Conservation (phyloP, 225 moss, liverwort and hornwort species). For the Physcomitrellopsis africana region DNA sequence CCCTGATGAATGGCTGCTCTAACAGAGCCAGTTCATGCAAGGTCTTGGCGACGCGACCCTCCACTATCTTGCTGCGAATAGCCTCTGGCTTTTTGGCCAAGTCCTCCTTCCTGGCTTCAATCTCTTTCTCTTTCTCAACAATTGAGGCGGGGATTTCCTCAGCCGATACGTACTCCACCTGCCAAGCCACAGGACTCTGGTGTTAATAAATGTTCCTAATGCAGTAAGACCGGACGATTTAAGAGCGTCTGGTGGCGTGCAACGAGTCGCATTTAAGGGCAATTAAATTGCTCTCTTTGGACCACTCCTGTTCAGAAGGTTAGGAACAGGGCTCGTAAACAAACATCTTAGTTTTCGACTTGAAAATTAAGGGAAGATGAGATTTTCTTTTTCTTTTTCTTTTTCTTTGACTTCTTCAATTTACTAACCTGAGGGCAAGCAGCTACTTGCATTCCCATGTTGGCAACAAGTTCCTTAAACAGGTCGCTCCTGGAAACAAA, state of each 20-base stretch:
- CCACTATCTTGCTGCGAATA: slow-evolving; percentile 81
- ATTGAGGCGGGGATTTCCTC: slow-evolving; percentile 49
- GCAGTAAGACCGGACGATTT: not conserved
- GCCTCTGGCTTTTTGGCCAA: slow-evolving; percentile 75
- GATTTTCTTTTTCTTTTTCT: not conserved
- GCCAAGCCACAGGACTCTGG: not conserved
- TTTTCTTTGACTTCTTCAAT: slow-evolving; percentile 36
- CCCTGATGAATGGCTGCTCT: slow-evolving; percentile 54
- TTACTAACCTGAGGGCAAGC: slow-evolving; percentile 72
- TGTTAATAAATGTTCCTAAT: not conserved
- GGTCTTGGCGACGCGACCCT: slow-evolving; percentile 83
- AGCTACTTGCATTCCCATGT: slow-evolving; percentile 88
- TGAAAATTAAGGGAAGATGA: not conserved
- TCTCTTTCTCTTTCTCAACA: slow-evolving; percentile 76
- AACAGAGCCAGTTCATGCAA: slow-evolving; percentile 65
- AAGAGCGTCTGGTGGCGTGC: not conserved
- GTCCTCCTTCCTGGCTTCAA: slow-evolving; percentile 88
- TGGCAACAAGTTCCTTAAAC: slow-evolving; percentile 83
- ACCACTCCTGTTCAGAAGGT: no score
- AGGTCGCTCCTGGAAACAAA: slow-evolving; percentile 82
- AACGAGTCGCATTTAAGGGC: no score
- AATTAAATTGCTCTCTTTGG: no score
- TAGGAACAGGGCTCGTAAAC: no score
- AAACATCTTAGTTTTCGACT: no score
- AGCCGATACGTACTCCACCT: slow-evolving; percentile 85